A percentile compares a stretch with the other conserved stretches of the same genome.
These are phyloP conservation scores for Apostasia shenzhenica DNA, from an alignment of 106 monocot species.

Conservation along the genomic window DNA sequence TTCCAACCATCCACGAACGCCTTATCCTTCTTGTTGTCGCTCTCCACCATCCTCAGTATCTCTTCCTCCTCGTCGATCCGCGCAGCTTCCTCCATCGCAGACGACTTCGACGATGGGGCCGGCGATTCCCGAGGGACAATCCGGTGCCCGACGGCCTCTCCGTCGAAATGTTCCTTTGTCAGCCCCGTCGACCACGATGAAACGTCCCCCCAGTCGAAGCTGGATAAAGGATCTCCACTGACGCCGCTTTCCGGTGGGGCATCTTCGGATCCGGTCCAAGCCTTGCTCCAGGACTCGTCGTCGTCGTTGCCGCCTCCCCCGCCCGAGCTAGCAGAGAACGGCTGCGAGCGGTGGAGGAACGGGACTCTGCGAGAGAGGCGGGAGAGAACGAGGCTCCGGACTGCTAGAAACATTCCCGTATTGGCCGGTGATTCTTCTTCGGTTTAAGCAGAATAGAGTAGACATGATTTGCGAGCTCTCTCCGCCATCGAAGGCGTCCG, in stretches of 20 bases:
- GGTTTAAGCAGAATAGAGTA: too few relatives aligned
- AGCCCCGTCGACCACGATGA: slow-evolving; percentile 88
- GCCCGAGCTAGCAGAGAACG: slow-evolving; percentile 16
- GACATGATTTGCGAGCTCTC: too few relatives aligned
- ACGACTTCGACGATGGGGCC: not conserved
- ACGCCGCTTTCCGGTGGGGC: not conserved
- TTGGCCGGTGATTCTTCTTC: too few relatives aligned
- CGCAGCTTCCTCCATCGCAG: slow-evolving; percentile 11
- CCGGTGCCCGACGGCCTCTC: slow-evolving; percentile 42
- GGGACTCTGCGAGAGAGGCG: too few relatives aligned
- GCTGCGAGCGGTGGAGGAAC: too few relatives aligned
- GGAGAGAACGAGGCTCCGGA: too few relatives aligned
- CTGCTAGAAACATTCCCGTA: too few relatives aligned
- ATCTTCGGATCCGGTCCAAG: slow-evolving; percentile 14
- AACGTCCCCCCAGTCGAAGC: slow-evolving; percentile 51
- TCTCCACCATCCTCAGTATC: slow-evolving; percentile 27
- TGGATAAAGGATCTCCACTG: slow-evolving; percentile 4
- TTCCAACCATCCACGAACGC: slow-evolving; percentile 67
- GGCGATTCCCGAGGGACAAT: slow-evolving; percentile 4
- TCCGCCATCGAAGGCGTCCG: too few relatives aligned
- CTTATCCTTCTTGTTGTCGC: slow-evolving; percentile 32
- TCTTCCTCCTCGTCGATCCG: slow-evolving; percentile 53
- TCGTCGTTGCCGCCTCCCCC: slow-evolving; percentile 7
- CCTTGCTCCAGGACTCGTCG: slow-evolving; percentile 17
- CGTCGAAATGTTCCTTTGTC: slow-evolving; percentile 78